A percentile compares a stretch with the other conserved stretches of the same genome.
Conservation (phyloP, 768 basidiomycete species). For the Goffeauzyma gilvescens region DNA sequence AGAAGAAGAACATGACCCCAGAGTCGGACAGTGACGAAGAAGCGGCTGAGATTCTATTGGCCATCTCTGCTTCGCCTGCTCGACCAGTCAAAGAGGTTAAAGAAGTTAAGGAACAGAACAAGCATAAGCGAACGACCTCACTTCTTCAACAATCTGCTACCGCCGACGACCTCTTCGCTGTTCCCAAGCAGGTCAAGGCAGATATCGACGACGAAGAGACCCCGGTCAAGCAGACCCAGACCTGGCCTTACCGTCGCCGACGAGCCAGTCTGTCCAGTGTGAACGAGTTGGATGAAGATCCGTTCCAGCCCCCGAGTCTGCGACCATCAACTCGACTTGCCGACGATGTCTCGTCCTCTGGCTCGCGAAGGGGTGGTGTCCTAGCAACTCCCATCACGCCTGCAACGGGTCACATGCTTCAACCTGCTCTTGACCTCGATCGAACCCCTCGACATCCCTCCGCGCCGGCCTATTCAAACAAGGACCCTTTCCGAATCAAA, state of each 20-base stretch:
- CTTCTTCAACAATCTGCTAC: neutral
- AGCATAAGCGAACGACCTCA: too few species aligned
- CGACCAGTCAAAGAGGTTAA: neutral
- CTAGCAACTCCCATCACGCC: slow-evolving; percentile 4
- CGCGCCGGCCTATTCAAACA: neutral
- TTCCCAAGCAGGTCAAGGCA: neutral
- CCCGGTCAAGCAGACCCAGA: neutral
- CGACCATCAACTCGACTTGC: too few species aligned
- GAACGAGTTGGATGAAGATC: neutral
- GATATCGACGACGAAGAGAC: neutral
- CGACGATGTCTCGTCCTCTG: too few species aligned
- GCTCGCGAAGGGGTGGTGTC: too few species aligned
- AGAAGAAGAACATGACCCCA: neutral
- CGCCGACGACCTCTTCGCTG: neutral
- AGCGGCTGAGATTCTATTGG: slow-evolving; percentile 10
- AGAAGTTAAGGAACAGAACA: too few species aligned
- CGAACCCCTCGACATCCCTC: neutral
- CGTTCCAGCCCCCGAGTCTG: neutral
- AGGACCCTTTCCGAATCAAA: too few species aligned
- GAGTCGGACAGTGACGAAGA: slow-evolving; percentile 10
- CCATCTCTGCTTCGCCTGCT: slow-evolving; percentile 10
- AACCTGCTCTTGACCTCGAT: slow-evolving; percentile 1
- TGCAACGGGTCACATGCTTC: neutral
- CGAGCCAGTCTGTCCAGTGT: neutral
- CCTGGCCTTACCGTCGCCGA: neutral